Evolutionary conservation across 2,329 filamentous ascomycete species (phyloP), one percentile per base, ranked within the genome.

Genomic region (Exutisphaerella laricina): DNA sequence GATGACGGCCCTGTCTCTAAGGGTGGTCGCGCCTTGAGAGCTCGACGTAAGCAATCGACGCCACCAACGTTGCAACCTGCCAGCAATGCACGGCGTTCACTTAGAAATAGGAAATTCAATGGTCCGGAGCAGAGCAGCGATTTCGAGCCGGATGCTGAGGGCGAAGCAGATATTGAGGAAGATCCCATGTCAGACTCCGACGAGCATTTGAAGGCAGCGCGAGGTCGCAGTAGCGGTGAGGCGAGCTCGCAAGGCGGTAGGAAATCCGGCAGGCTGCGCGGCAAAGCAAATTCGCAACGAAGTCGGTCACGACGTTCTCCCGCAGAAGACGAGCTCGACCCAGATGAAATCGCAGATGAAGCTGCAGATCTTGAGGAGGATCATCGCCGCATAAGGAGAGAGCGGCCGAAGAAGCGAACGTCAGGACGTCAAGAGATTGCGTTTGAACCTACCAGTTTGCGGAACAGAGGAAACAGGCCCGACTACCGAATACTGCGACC

Each of bases 401-500:
- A 44, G n/a, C 37, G 50, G 30, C 43, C 45, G 10, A 64, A 64
- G 16, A 58, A 54, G 43, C 52, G 53, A 21, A 38, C 51, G 7
- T 41, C 55, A 18, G 48, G 52, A 21, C 48, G 54, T 5, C 37
- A 51, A 8, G 55, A 57, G 26, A 59, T 63, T 43, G 48, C 57
- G 4, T 63, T 59, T 41, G 58, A 45, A 66, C 76, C 54, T 73
- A 35, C 33, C 17, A 85, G 53, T 48, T 56, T 67, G 65, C 79
- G 37, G 76, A 84, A 59, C 72, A 85, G 66, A 66, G 78, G 79
- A 23, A 82, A 84, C 53, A 75, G 78, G 35, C 84, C 92, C 21
- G 86, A 95, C 62, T 97, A 97, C 65, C 85, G 85, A 44, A 86
- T 96, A 59, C 79, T 86, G 31, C 82, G 87, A 1, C 80, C 89